Evolutionary conservation across 345 rosid genomes (phyloP), one percentile per base, ranked within the genome.

Genomic region (Bruguiera sexangula): DNA sequence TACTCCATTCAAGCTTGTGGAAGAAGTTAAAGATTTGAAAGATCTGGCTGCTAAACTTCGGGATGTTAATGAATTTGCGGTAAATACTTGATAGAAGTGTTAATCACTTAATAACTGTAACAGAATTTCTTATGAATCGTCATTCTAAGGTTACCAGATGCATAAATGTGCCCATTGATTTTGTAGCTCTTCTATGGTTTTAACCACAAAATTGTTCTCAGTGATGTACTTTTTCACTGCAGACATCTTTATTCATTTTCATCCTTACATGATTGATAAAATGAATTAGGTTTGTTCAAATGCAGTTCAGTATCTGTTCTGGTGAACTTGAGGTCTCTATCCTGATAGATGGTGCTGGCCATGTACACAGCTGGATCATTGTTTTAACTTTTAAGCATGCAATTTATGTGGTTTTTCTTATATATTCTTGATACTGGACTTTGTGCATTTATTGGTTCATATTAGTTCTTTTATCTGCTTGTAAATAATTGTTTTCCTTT

Each of bases 21-120:
- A 86, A 77, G 89, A 87, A 48, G 92, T 92, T 55, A 84, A 85
- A 74, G 96, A 88, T 82, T 86, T 92, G 64, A 80, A 89, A 83
- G 89, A 83, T 66, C 68, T 95, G 77, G 97, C 86, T 32, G 82
- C 87, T 43, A 92, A 85, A 73, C 71, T 95, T 76, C 83, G 73
- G 31, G 60, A 65, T 56, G 96, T 79, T 13, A 69, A 82, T 32
- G 97, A 92, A 79, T 89, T 92, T 87, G 93, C 97, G 79, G 99
- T 95, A 82, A 82, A 87, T 22, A 50, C 66, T 62, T 69, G 61
- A 65, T 24, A 6, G 61, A 6, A 55, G 39, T 37, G 30, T 37
- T 20, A 63, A 13, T n/a, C 15, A 2, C 24, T 57, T 20, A 39
- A 69, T 26, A 31, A 6, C 29, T 30, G 54, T 32, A 31, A 6